Base-by-base conservation (phyloP, 2,329 filamentous ascomycete genomes). In the Fusarium palustre region DNA sequence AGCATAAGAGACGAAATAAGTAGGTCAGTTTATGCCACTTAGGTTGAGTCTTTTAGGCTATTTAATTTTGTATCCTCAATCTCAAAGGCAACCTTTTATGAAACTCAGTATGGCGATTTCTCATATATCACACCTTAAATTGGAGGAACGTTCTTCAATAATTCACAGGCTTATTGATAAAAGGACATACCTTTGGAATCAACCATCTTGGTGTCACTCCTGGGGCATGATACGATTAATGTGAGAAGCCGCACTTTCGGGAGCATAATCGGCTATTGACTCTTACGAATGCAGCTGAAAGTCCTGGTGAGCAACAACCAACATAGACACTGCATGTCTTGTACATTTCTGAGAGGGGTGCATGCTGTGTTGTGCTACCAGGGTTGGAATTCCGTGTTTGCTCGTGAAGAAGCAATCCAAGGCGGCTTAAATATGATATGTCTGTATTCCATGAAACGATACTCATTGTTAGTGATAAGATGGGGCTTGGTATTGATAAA, bases 341-440 rank as follows among this genome's bases (percentile, higher is more conserved):
- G 31, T 22, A 22, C 12, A 20, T 25, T 12, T 50, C 13, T 46
- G 47, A 28, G 34, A 28, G 45, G 57, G 57, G 48, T 68, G 59
- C 53, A 66, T 62, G 20, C 30, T 49, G 42, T 33, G 47, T 45
- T 33, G 59, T 64, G 55, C 20, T 25, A 60, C 46, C 28, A 54
- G 39, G 50, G 34, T 45, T 55, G 24, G 45, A 39, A 24, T 59
- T 52, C 41, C 36, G 31, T 59, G 54, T 43, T 43, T 59, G 60
- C 15, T 30, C 11, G 10, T 30, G 28, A 30, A 53, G 53, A 65
- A 52, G 34, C 46, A 59, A 65, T 65, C 43, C 46, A 33, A 22
- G 38, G 20, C 31, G 34, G 60, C 30, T 47, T 42, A 59, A 65
- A 60, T 46, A 60, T 54, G 41, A 48, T 25, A 15, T 34, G 30